Conservation (phyloP, 2,329 filamentous ascomycete genomes). For the Passalora sequoiae region DNA sequence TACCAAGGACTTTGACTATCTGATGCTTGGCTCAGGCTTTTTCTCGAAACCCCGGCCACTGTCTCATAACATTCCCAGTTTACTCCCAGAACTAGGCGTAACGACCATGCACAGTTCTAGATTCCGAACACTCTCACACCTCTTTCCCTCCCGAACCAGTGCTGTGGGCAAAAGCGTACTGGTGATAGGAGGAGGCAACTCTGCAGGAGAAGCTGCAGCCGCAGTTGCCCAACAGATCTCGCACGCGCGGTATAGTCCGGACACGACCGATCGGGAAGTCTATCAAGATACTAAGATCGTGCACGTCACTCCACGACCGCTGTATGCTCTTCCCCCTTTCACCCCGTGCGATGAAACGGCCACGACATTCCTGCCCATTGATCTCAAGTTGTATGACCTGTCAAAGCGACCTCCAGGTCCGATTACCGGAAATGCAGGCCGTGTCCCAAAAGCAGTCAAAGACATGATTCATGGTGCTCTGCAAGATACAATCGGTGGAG, state of each 20-base stretch:
- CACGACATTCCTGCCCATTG: conserved; percentile 63
- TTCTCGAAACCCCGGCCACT: conserved; percentile 60
- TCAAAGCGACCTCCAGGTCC: conserved; percentile 54
- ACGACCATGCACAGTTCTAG: conserved; percentile 64
- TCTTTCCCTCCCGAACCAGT: conserved; percentile 17
- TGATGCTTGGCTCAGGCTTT: conserved; percentile 71
- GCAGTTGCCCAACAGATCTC: conserved; percentile 68
- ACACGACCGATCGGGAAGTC: conserved; percentile 15
- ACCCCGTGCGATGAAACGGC: conserved; percentile 34
- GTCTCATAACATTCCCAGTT: conserved; percentile 43
- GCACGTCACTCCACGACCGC: conserved; percentile 64
- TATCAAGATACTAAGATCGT: conserved; percentile 53
- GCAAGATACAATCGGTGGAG: conserved; percentile 39
- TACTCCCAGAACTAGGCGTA: conserved; percentile 7
- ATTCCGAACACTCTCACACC: conserved; percentile 51
- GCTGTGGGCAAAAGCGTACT: conserved; percentile 56
- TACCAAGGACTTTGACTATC: conserved; percentile 56
- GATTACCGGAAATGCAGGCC: conserved; percentile 60
- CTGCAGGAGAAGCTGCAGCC: conserved; percentile 70
- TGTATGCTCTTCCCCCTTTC: conserved; percentile 63
- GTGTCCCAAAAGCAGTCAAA: conserved; percentile 52
- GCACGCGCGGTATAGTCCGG: conserved; percentile 53
- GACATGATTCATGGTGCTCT: conserved; percentile 27
- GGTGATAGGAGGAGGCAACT: conserved; percentile 76
- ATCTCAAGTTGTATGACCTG: conserved; percentile 67